Conservation (phyloP, 106 monocot genomes). For the Dendrobium catenatum region DNA sequence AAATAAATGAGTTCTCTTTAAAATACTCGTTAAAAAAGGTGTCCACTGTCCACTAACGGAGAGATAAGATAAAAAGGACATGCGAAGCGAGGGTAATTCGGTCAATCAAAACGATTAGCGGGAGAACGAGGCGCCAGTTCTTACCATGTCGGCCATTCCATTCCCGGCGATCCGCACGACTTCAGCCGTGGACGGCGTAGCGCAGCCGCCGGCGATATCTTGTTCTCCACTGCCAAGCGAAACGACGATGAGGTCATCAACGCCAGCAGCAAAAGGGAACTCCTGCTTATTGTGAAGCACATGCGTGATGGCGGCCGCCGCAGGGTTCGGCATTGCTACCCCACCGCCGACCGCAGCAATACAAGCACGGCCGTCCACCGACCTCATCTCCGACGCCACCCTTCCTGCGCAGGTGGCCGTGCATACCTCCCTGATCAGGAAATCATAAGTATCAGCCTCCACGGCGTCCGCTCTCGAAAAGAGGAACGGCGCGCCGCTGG, state of each 20-base stretch:
- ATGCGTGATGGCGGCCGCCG: constrained; percentile 60
- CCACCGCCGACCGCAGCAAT: constrained; percentile 40
- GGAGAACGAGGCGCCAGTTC: not conserved
- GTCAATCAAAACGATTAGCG: not conserved
- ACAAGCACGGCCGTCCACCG: constrained; percentile 31
- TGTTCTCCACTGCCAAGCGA: constrained; percentile 38
- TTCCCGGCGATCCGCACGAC: constrained; percentile 64
- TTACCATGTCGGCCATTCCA: constrained; percentile 51
- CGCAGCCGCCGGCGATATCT: not conserved
- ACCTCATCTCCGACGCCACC: constrained; percentile 10
- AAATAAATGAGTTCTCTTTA: not conserved
- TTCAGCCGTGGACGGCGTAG: constrained; percentile 6
- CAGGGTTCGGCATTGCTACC: constrained; percentile 45
- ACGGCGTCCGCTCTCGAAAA: constrained; percentile 78
- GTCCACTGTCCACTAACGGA: no score
- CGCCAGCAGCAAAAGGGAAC: constrained; percentile 49
- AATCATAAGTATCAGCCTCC: constrained; percentile 54
- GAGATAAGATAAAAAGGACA: not conserved
- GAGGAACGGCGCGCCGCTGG: constrained; percentile 55
- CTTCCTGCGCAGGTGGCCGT: constrained; percentile 32
- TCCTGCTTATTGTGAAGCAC: constrained; percentile 74
- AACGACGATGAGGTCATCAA: constrained; percentile 63
- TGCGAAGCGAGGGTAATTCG: not conserved
- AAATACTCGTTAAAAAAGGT: no score
- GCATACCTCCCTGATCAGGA: constrained; percentile 48